Base-by-base conservation (phyloP, 495 filamentous ascomycete species). In the Pyronema omphalodes region DNA sequence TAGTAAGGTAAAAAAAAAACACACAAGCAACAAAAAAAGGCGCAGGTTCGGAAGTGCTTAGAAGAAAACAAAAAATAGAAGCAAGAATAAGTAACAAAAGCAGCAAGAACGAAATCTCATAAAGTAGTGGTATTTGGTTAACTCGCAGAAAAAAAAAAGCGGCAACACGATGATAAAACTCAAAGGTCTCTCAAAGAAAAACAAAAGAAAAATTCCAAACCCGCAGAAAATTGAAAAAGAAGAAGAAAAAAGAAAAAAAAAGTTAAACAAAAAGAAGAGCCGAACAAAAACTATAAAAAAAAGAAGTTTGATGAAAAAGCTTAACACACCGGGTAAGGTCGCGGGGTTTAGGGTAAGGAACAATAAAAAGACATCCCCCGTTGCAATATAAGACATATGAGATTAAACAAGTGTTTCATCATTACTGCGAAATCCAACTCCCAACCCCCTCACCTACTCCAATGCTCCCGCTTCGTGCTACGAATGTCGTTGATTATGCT, bases 231-330 rank as follows among this genome's bases (percentile, higher is more conserved):
- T 7, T 34, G 36, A 17, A 55, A 47, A 18, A 43, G 36, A 53
- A 39, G 35, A 53, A 34, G 40, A 37, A 51, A 52, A 46, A 52
- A 53, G 35, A 48, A 40, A 6, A 12, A 47, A n/a, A 12, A 46
- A 33, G 39, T 11, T 11, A 55, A 55, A 11, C 17, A 37, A 60
- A 48, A 41, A 48, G 17, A 14, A 12, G 35, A 36, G 7, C 7
- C 34, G 18, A 9, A 36, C 17, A 53, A n/a, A 49, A 23, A 49
- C 23, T 47, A 47, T 34, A 53, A 57, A 49, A 56, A 48, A 39
- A 43, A 47, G 51, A 49, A 61, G 40, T 40, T 40, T 54, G 55
- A 47, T 40, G 43, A 33, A 33, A 54, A 47, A 36, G 44, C 48
- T 52, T 44, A 46, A 37, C 54, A 58, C 19, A 54, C 23, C 23